Conservation (phyloP, 345 rosid genomes). For the Syzygium grande region DNA sequence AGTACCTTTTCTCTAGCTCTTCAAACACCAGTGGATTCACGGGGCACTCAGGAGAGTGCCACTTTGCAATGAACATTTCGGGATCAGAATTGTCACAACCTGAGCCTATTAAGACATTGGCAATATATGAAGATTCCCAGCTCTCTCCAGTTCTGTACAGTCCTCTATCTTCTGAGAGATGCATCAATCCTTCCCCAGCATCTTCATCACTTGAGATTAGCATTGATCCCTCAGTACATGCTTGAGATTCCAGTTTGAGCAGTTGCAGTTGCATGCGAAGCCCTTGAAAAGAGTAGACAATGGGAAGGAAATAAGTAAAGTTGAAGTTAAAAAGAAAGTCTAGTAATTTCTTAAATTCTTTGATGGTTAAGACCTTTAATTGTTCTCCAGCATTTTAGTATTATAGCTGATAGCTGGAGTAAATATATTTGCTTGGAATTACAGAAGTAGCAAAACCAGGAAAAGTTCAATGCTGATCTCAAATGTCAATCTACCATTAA, state of each 20-base stretch:
- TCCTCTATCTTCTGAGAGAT: slow-evolving; percentile 19
- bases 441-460: not conserved
- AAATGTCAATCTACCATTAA: not conserved
- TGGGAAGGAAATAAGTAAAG: not conserved
- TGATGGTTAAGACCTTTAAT: not conserved
- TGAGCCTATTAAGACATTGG: slow-evolving; percentile 37
- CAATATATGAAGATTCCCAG: slow-evolving; percentile 47
- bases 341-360: not conserved
- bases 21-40: slow-evolving; percentile 53
- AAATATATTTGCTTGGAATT: not conserved
- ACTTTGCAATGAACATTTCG: slow-evolving; percentile 29
- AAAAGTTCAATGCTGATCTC: not conserved
- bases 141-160: slow-evolving; percentile 26
- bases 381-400: not conserved
- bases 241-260: slow-evolving; percentile 68
- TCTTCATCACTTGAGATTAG: slow-evolving; percentile 67
- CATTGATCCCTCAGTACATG: slow-evolving; percentile 56
- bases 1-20: slow-evolving; percentile 66
- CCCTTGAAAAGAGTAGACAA: slow-evolving; percentile 28
- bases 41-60: slow-evolving; percentile 49
- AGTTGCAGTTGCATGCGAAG: slow-evolving; percentile 92
- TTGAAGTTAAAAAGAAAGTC: not conserved
- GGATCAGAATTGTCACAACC: slow-evolving; percentile 37
- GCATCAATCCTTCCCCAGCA: slow-evolving; percentile 24
- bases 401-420: not conserved